Conservation (phyloP, 2,329 filamentous ascomycete species). For the Karstenula rhodostoma region DNA sequence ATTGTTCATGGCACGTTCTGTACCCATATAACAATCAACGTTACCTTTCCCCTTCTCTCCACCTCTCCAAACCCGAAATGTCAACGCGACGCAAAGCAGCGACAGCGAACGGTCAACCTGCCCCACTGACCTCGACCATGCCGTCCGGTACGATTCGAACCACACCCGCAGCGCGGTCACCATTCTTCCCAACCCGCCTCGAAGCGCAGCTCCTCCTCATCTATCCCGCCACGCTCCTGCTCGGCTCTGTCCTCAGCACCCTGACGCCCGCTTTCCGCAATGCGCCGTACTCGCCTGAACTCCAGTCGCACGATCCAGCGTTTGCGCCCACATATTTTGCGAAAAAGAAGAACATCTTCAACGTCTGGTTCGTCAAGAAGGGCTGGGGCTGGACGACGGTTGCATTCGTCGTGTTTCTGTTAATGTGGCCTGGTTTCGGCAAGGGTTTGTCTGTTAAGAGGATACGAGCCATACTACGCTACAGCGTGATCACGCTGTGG, state of each 20-base stretch:
- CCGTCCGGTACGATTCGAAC: conserved; percentile 36
- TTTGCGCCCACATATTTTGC: conserved; percentile 86
- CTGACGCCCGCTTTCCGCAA: conserved; percentile 75
- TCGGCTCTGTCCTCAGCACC: conserved; percentile 82
- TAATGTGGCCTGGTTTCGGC: conserved; percentile 69
- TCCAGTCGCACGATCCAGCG: conserved; percentile 68
- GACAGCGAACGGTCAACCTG: conserved; percentile 25
- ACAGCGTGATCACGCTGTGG: conserved; percentile 73
- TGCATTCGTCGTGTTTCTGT: conserved; percentile 74
- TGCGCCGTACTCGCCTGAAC: conserved; percentile 67
- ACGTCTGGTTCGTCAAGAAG: conserved; percentile 90
- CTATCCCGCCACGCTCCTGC: conserved; percentile 80
- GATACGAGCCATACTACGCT: conserved; percentile 72
- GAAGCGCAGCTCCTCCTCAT: conserved; percentile 71
- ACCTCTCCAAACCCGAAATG: conserved; percentile 26
- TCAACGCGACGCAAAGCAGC: conserved; percentile 38
- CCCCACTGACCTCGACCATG: conserved; percentile 35
- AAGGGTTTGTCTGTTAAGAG: conserved; percentile 54
- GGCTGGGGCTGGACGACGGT: conserved; percentile 91
- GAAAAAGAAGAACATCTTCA: conserved; percentile 91
- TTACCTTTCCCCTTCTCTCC: neutral
- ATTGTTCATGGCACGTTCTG: neutral
- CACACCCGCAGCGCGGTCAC: conserved; percentile 52
- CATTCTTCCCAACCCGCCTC: conserved; percentile 73
- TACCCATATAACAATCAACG: neutral